Base-by-base conservation (phyloP, 2,329 filamentous ascomycete species). In the Capronia americana region DNA sequence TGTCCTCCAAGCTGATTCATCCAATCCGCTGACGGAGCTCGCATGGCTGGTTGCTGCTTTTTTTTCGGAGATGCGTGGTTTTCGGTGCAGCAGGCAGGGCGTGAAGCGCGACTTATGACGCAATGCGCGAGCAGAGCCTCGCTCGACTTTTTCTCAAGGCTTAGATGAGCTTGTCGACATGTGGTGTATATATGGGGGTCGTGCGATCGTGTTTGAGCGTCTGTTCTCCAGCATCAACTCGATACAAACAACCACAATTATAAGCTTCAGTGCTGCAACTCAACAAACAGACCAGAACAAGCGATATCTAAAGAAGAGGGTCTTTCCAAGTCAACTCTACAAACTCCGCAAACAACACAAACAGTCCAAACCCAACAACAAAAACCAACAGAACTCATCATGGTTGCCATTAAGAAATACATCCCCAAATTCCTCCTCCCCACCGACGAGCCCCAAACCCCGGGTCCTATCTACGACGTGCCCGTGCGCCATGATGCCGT, bases 401-500 rank as follows among this genome's bases (percentile, higher is more conserved):
- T 55, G 48, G 20, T 44, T 6, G 30, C 65, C 55, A 23, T 69
- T 56, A 69, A 66, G 56, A 69, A 69, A 50, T 69, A 69, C 65
- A 64, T 69, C 48, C 67, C 67, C 5, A 32, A 57, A 23, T 70
- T 68, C 51, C 66, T 70, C 50, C 63, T 64, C 2, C 68, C 68
- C 11, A 65, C 63, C 41, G 68, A 68, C 56, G 59, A 70, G 34
- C 65, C 68, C 32, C 57, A 58, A 30, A 32, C 59, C 3, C 65
- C 63, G 3, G 59, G 55, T 1, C 63, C 63, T 23, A 70, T 70
- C 65, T 70, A 68, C 66, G 68, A 70, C 50, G 63, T 66, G 6
- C 68, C 68, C 8, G 17, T 61, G 17, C 65, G 63, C 26, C 56
- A 65, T 32, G 12, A 64, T 24, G 51, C 64, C 48, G 30, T 57